Base-by-base conservation (phyloP, 2,329 filamentous ascomycete genomes). In the Alternaria alternata region DNA sequence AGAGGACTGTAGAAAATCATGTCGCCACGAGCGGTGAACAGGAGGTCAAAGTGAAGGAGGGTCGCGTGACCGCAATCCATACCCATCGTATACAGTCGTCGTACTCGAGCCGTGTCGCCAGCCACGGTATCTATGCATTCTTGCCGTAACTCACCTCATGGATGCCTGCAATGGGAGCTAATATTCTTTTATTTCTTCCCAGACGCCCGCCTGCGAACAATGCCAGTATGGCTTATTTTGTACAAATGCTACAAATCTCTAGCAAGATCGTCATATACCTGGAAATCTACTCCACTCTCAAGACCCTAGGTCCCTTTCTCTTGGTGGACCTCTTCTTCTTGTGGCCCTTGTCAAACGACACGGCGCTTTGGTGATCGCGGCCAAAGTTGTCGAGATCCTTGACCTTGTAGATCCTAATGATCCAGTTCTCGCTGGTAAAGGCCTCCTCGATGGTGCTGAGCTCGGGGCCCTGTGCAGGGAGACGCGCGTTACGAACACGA, bases 401-500 rank as follows among this genome's bases (percentile, higher is more conserved):
- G 82, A 99, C 95, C 86, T 99, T 99, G 87, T 97, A 99, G 76
- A 99, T 97, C 66, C 95, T 88, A 78, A 99, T 98, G 80, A 99
- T 99, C 95, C 95, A 99, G 86, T 99, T 99, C 85, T 99, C 95
- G 75, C 93, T 97, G 56, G 96, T 99, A 80, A 96, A 99, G 9
- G 95, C 95, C 82, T 99, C 95, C 78, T 99, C 95, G 47, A 99
- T 81, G 5, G 91, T 95, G 80, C 91, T 93, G 60, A 99, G 89
- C 62, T 91, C 87, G 8, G 95, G 95, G 1, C 92, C 90, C 68
- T 93, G 86, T 12, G 92, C 88, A n/a, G 95, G 96, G 52, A 98
- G 83, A 62, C 87, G 88, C 38, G 87, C 86, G 67, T 89, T 89
- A 76, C 95, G 93, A 66, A 99, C 95, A 70, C 95, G 91, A 78